Percentiles rank a stretch among this genome's conserved stretches.
phyloP scores from a whole-genome alignment of 176 grass and related monocot species.

The Triticum dicoccoides region DNA sequence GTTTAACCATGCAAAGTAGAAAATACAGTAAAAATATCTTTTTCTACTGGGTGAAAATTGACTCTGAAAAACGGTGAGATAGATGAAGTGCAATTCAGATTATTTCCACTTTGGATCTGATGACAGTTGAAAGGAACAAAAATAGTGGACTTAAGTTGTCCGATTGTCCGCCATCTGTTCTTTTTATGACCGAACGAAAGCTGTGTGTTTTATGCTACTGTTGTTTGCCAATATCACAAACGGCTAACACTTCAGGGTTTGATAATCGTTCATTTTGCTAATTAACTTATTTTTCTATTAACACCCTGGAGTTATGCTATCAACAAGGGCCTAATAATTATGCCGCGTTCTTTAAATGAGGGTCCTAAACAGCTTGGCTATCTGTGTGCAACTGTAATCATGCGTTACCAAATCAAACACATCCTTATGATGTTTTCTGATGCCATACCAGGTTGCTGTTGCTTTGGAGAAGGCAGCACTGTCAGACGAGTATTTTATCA shows the following conservation, averaged over 20 bases:
- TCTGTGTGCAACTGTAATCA: no score
- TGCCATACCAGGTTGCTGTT: constrained; percentile 72
- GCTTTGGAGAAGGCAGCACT: constrained; percentile 94
- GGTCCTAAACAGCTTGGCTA: no score
- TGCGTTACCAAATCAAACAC: not conserved
- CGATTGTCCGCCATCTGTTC: no score
- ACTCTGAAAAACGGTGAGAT: not conserved
- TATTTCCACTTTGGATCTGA: constrained; percentile 1
- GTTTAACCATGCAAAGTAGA: not conserved
- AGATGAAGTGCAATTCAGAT: not conserved
- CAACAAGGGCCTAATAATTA: no score
- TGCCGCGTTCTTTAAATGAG: no score
- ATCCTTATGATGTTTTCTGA: constrained; percentile 17
- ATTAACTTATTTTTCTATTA: no score
- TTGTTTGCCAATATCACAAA: no score
- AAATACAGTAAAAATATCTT: not conserved
- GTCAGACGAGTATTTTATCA: constrained; percentile 93
- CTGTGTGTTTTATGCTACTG: not conserved
- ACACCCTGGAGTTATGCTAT: no score
- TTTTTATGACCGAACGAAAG: not conserved
- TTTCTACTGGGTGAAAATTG: not conserved
- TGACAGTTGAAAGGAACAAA: not conserved
- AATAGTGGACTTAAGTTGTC: not conserved
- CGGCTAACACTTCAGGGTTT: no score
- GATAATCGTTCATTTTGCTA: no score